Conservation (phyloP, 2,329 filamentous ascomycete genomes). For the Hypomyces perniciosus region DNA sequence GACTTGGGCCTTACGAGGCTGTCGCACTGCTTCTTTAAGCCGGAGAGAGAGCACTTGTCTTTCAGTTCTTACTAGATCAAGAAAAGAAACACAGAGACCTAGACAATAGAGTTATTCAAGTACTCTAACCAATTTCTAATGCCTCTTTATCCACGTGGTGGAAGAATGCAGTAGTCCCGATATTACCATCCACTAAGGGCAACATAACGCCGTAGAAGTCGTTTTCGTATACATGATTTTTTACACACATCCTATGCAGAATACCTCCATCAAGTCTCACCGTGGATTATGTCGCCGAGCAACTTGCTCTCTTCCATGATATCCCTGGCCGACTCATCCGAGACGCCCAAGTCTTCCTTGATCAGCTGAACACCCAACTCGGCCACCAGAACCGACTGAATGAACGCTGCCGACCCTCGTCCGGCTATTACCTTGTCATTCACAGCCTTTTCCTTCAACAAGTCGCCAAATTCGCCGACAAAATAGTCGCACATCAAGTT, state of each 20-base stretch:
- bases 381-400: slow-evolving; percentile 71
- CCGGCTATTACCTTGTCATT: slow-evolving; percentile 61
- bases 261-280: slow-evolving; percentile 37
- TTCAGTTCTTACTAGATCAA: neutral
- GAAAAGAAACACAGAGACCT: no score
- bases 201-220: no score
- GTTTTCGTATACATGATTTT: no score
- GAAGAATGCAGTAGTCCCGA: no score
- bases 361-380: slow-evolving; percentile 55
- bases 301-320: slow-evolving; percentile 62
- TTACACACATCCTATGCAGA: no score
- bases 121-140: no score
- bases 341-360: slow-evolving; percentile 49
- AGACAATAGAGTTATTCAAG: no score
- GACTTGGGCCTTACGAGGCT: slow-evolving; percentile 33
- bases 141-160: no score
- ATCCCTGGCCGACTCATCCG: slow-evolving; percentile 37
- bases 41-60: neutral
- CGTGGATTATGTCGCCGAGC: slow-evolving; percentile 62
- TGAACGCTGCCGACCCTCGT: slow-evolving; percentile 60
- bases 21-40: slow-evolving; percentile 26
- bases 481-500: slow-evolving; percentile 66
- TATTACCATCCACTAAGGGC: no score
- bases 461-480: slow-evolving; percentile 51
- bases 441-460: slow-evolving; percentile 56